Base-by-base conservation (phyloP, 2,329 filamentous ascomycete genomes). In the Didymella keratinophila region DNA sequence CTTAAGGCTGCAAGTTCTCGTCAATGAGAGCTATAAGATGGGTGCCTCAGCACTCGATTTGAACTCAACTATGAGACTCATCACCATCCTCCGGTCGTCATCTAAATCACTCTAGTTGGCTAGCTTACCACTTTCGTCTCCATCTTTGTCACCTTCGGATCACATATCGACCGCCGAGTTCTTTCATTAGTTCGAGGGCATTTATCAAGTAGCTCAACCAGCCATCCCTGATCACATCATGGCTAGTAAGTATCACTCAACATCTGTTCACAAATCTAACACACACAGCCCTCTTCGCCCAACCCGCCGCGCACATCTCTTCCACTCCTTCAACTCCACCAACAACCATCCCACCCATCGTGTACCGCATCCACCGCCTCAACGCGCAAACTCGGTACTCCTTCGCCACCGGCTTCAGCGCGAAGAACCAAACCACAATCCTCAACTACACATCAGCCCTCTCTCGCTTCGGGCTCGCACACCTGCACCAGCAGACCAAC, bases 401-500 rank as follows among this genome's bases (percentile, higher is more conserved):
- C 25, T 73, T 73, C 64, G 49, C 57, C 42, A 67, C 62, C 0
- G 74, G 74, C 50, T 76, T 76, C 66, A 61, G 52, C 28, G 59
- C 73, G 4, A 75, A 75, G 27, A 76, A 76, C 62, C 74, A 75
- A 53, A 71, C 71, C 46, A 76, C 74, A 1, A 71, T 75, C 54
- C 56, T 73, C 23, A 68, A 67, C 63, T 67, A 65, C 50, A 65
- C 62, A 2, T 66, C 65, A 1, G 56, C 58, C 1, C 62, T 71
- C 16, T 64, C 58, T 0, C 69, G 70, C 48, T 73, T 73, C 58
- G 68, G 69, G 7, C 65, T 72, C 54, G 70, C 71, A 9, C 71
- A 73, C 18, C 58, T 75, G 8, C 62, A 70, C 61, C 66, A 66
- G 18, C 71, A 73, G 48, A 76, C 74, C 43, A 76, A 76, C 63